These are phyloP conservation scores for Cymbopogon citratus DNA, from an alignment of 176 grass and related monocot genomes.

Conservation along the genomic window DNA sequence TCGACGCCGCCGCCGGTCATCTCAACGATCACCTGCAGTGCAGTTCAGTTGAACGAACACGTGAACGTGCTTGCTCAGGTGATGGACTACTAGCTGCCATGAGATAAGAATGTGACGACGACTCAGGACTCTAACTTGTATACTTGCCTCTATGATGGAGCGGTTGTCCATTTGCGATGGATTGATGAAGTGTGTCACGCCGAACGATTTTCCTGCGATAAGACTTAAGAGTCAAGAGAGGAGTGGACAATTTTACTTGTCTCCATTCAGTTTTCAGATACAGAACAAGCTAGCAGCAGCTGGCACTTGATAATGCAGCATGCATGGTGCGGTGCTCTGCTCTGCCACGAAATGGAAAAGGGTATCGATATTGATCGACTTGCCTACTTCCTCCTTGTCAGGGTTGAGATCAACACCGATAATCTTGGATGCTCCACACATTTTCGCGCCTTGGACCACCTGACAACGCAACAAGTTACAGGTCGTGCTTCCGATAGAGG, in stretches of 20 bases:
- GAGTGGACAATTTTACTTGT: not conserved
- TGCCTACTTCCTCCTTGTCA: conserved; percentile 43
- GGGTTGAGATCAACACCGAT: conserved; percentile 63
- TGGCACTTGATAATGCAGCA: not conserved
- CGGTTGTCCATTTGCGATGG: conserved; percentile 34
- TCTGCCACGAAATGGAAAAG: not conserved
- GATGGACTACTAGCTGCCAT: too few relatives aligned
- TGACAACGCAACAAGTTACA: not conserved
- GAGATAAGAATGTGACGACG: not conserved
- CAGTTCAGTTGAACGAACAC: too few relatives aligned
- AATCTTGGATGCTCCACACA: conserved; percentile 50
- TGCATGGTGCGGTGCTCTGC: not conserved
- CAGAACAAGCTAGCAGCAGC: not conserved
- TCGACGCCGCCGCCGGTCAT: conserved; percentile 58
- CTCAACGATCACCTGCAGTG: conserved; percentile 57
- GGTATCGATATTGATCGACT: not conserved
- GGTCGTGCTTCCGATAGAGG: not conserved
- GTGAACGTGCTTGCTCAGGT: too few relatives aligned
- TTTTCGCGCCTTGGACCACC: conserved; percentile 57
- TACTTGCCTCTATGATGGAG: conserved; percentile 38
- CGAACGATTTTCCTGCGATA: conserved; percentile 37
- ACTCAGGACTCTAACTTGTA: not conserved
- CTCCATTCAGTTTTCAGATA: not conserved
- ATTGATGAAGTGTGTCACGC: conserved; percentile 51
- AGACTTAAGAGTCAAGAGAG: not conserved